A percentile compares a stretch with the other conserved stretches of the same genome.
phyloP scores from a whole-genome alignment of 805 yeast genomes.

The Kodamaea nitidulidarum region DNA sequence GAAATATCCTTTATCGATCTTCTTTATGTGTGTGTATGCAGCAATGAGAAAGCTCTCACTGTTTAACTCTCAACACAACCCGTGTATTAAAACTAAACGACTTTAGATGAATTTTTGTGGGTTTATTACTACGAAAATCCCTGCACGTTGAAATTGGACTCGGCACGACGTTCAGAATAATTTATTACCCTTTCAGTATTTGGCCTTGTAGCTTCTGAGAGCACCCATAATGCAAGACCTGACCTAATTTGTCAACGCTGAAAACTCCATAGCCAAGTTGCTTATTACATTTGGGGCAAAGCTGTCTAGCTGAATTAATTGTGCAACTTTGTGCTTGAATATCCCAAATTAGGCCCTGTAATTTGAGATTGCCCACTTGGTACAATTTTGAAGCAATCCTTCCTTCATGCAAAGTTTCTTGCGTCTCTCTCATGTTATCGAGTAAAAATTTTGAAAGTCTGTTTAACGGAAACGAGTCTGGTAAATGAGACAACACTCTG shows the following conservation, averaged over 20 bases:
- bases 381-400: conserved; percentile 46
- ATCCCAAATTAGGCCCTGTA: conserved; percentile 40
- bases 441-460: conserved; percentile 43
- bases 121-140: neutral
- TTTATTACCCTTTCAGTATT: neutral
- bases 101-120: neutral
- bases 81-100: neutral
- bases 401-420: conserved; percentile 35
- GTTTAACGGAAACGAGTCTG: conserved; percentile 45
- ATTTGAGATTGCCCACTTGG: conserved; percentile 50
- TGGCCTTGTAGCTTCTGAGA: neutral
- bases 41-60: neutral
- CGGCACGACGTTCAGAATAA: neutral
- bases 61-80: neutral
- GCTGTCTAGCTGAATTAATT: conserved; percentile 36
- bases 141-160: neutral
- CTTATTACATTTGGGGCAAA: conserved; percentile 60
- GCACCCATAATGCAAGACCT: conserved; percentile 44
- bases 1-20: neutral
- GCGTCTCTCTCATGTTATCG: conserved; percentile 39
- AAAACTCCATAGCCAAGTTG: conserved; percentile 52
- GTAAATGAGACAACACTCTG: conserved; percentile 48
- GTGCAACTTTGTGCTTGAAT: conserved; percentile 33
- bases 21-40: neutral
- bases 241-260: conserved; percentile 42